Evolutionary conservation across 352 stramenopile species (phyloP).

Genomic region (Pythium dissotocum): DNA sequence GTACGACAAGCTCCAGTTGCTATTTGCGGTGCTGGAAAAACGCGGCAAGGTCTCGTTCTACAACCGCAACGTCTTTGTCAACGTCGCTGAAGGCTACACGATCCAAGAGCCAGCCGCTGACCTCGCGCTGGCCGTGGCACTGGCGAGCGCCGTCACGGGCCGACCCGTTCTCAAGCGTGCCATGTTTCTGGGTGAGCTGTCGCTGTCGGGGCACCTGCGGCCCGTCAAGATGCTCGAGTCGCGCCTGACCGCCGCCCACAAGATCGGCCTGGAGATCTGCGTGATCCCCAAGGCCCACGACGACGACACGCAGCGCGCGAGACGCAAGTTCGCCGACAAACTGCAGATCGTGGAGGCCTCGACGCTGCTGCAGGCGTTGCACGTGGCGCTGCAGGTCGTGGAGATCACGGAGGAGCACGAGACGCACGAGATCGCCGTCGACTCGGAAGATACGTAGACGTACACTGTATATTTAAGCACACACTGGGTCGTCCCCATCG

Average conservation of each 20-base stretch:
- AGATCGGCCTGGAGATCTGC: conserved; percentile 75
- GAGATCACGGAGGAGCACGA: conserved; percentile 10
- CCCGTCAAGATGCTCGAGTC: conserved; percentile 85
- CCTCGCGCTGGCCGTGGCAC: conserved; percentile 68
- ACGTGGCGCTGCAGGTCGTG: conserved; percentile 47
- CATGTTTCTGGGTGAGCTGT: conserved; percentile 79
- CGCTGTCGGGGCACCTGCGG: conserved; percentile 76
- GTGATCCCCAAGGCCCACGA: conserved; percentile 67
- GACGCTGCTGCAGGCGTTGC: conserved; percentile 66
- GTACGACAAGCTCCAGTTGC: conserved; percentile 90
- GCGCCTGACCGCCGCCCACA: conserved; percentile 71
- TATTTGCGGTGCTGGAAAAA: conserved; percentile 97
- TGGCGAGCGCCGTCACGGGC: conserved; percentile 67
- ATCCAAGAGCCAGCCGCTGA: conserved; percentile 83
- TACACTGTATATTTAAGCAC: conserved; percentile 29
- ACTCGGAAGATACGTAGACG: conserved; percentile 18
- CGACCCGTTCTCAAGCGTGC: conserved; percentile 54
- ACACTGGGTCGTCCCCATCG: not conserved
- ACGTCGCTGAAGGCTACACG: conserved; percentile 81
- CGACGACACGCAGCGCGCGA: conserved; percentile 38
- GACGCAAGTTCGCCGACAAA: conserved; percentile 58
- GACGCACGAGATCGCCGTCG: not conserved
- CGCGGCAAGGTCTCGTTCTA: conserved; percentile 73
- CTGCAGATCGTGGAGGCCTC: conserved; percentile 63
- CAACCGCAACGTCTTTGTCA: conserved; percentile 85